Evolutionary conservation across 371 early-diverging fungal species (phyloP), one percentile per base, ranked within the genome.

Genomic region (Batrachochytrium dendrobatidis): DNA sequence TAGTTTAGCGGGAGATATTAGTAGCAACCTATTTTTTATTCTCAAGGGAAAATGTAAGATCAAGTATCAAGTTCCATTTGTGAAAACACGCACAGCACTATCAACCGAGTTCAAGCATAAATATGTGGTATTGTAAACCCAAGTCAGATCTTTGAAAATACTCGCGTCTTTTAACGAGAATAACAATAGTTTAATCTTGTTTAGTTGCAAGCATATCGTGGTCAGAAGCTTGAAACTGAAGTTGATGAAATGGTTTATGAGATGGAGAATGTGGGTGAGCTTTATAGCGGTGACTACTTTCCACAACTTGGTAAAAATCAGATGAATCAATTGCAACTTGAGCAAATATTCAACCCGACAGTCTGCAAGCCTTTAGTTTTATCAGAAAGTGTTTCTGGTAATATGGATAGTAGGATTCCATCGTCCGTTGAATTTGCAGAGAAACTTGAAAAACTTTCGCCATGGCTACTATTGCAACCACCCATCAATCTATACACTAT

Each of bases 211-310:
- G 24, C 46, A 5, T 45, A 24, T 26, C 20, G 3, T 20, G 46
- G 46, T 3, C 46, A 45, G 12, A 45, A 45, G 46, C 12, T 45
- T 5, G 3, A 45, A 5, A 3, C 3, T 7, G 46, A 45, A 3
- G 46, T 45, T 5, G 46, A 45, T 12, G 46, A 45, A 26, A 45
- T 45, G 46, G 46, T 45, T 3, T 45, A 45, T 26, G 46, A 45
- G 6, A 20, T 26, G 12, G 20, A 26, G 24, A 26, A 5, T 5
- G 46, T 45, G 3, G 46, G 46, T 26, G 46, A 45, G 46, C 46
- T 45, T 5, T 3, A 45, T 5, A 12, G 3, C 7, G 46, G 46
- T 26, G 46, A 45, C 46, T 45, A 24, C 26, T 45, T 45, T 26
- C 46, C 46, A 26, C 46, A 3, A 12, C 46, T 45, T 5, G 46